Evolutionary conservation across 441 rosid species (phyloP).

Genomic region (Gossypium davidsonii): DNA sequence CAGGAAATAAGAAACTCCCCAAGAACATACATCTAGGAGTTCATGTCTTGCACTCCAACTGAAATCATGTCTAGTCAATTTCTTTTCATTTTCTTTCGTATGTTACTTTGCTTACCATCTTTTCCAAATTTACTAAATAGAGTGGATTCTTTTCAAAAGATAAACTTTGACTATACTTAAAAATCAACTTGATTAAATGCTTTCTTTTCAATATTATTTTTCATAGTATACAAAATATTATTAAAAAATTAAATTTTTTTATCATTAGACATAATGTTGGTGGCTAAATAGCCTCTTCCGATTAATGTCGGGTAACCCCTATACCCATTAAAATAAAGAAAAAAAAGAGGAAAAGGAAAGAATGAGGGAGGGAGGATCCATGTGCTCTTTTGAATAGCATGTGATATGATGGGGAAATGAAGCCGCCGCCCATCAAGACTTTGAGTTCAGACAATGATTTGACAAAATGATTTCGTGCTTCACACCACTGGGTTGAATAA

Average conservation of each 20-base stretch:
- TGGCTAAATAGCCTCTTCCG: neutral
- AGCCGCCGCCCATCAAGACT: neutral
- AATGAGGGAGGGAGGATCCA: neutral
- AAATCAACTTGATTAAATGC: too few species aligned
- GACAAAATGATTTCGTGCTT: neutral
- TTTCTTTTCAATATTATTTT: too few species aligned
- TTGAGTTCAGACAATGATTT: neutral
- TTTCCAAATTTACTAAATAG: neutral
- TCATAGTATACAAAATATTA: too few species aligned
- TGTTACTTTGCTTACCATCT: neutral
- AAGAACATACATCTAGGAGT: neutral
- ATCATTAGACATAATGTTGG: too few species aligned
- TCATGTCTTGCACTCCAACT: neutral
- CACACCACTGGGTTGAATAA: neutral
- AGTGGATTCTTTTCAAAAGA: too few species aligned
- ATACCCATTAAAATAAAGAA: too few species aligned
- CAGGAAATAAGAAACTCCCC: neutral
- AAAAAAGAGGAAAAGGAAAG: neutral
- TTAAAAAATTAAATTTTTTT: too few species aligned
- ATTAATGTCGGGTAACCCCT: neutral
- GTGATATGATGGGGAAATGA: neutral
- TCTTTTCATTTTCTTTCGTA: neutral
- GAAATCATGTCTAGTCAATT: neutral
- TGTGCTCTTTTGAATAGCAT: neutral
- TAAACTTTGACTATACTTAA: too few species aligned